Conservation (phyloP, 805 yeast genomes). For the Lachancea dasiensis region DNA sequence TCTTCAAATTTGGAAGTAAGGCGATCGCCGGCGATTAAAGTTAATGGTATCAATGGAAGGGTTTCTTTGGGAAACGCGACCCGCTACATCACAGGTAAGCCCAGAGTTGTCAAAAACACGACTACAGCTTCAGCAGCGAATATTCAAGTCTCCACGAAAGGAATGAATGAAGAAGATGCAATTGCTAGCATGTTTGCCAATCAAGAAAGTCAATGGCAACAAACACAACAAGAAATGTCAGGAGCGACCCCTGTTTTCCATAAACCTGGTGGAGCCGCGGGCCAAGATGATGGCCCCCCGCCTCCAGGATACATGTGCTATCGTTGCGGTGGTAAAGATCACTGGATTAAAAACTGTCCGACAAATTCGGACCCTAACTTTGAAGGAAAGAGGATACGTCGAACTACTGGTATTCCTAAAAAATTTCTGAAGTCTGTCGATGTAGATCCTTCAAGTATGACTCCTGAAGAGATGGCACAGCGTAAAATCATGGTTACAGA, state of each 20-base stretch:
- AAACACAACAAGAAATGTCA: conserved; percentile 87
- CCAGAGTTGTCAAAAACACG: conserved; percentile 40
- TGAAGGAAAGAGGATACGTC: conserved; percentile 84
- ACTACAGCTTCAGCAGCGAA: conserved; percentile 16
- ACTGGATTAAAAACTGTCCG: conserved; percentile 95
- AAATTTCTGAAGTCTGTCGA: conserved; percentile 83
- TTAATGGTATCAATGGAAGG: conserved; percentile 32
- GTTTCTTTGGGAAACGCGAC: conserved; percentile 51
- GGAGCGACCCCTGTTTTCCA: conserved; percentile 70
- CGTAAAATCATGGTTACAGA: conserved; percentile 78
- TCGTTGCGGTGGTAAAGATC: conserved; percentile 92
- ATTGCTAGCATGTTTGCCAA: conserved; percentile 87
- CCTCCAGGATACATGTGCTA: conserved; percentile 97
- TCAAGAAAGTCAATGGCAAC: conserved; percentile 92
- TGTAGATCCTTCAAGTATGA: conserved; percentile 42
- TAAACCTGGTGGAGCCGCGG: conserved; percentile 29
- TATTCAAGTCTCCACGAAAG: conserved; percentile 34
- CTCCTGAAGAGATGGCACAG: conserved; percentile 54
- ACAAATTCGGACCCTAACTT: conserved; percentile 87
- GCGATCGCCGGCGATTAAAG: conserved; percentile 61
- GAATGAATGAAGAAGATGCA: conserved; percentile 74
- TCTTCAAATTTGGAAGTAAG: conserved; percentile 78
- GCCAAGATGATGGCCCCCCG: conserved; percentile 56
- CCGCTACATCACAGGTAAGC: conserved; percentile 69
- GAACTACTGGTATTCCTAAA: conserved; percentile 97